These are phyloP conservation scores for Diutina ranongensis DNA, from an alignment of 1,139 yeast genomes.

Conservation along the genomic window DNA sequence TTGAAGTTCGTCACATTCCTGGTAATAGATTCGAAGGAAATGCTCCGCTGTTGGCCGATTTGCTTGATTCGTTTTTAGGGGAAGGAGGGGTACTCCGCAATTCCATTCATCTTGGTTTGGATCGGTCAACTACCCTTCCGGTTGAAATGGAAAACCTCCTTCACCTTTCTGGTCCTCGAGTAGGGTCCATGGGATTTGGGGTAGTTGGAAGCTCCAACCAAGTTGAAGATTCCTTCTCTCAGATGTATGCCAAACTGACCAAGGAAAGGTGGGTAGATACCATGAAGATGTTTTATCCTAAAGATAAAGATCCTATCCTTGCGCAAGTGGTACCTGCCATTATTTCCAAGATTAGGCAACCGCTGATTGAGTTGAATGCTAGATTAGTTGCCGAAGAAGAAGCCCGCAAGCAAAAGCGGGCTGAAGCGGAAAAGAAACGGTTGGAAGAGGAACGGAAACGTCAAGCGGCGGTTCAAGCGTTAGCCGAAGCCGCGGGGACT, in stretches of 20 bases:
- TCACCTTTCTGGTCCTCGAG: background rate
- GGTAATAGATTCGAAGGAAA: background rate
- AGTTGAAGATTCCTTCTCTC: background rate
- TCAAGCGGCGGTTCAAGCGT: constrained; percentile 10
- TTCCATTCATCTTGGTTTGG: background rate
- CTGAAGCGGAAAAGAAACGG: constrained; percentile 21
- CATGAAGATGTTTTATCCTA: constrained; percentile 2
- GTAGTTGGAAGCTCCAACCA: background rate
- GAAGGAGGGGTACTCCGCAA: constrained; percentile 2
- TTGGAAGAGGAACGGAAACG: constrained; percentile 28
- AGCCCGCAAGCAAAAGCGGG: constrained; percentile 19
- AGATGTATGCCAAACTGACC: constrained; percentile 4
- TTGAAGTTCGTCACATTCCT: background rate
- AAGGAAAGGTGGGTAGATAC: constrained; percentile 4
- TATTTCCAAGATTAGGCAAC: background rate
- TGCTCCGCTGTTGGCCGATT: constrained; percentile 1
- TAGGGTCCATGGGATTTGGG: background rate
- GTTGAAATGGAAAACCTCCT: constrained; percentile 1
- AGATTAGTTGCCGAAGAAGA: constrained; percentile 12
- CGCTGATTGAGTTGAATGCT: background rate
- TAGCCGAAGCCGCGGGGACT: constrained; percentile 11
- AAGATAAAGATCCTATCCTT: background rate
- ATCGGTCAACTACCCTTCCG: background rate
- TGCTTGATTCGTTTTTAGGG: background rate
- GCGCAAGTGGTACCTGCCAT: background rate